A percentile compares a stretch with the other conserved stretches of the same genome.
phyloP scores from a whole-genome alignment of 1,284 basidiomycete species.

The Heterobasidion parviporum region DNA sequence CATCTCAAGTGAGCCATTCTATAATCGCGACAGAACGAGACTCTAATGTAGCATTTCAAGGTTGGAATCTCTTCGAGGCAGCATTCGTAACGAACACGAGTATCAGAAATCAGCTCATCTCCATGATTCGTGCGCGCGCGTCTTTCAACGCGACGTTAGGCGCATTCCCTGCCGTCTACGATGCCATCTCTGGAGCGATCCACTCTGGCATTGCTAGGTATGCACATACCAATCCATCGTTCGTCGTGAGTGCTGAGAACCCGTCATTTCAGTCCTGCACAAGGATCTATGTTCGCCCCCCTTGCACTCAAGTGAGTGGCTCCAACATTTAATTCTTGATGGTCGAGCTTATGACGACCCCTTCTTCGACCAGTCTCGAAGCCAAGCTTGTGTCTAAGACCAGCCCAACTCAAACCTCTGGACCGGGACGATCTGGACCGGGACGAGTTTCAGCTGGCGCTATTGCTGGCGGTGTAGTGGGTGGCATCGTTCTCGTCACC shows the following conservation, averaged over 20 bases:
- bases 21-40: neutral
- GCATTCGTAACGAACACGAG: neutral
- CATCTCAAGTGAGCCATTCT: neutral
- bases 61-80: neutral
- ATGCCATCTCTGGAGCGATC: neutral
- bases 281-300: neutral
- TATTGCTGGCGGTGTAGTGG: neutral
- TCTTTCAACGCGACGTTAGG: neutral
- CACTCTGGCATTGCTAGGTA: neutral
- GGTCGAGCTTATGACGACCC: neutral
- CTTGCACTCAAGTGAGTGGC: neutral
- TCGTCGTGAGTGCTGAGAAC: neutral
- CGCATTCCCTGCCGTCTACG: neutral
- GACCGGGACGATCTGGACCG: neutral
- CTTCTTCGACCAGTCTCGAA: neutral
- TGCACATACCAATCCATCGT: neutral
- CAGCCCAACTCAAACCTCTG: neutral
- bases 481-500: neutral
- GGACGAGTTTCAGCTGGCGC: neutral
- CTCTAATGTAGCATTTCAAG: neutral
- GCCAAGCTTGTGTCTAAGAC: neutral
- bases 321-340: neutral
- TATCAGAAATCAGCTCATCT: neutral
- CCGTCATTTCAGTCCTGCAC: neutral
- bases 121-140: neutral